Conservation (phyloP, 352 stramenopile species). For the Plasmopara viticola region DNA sequence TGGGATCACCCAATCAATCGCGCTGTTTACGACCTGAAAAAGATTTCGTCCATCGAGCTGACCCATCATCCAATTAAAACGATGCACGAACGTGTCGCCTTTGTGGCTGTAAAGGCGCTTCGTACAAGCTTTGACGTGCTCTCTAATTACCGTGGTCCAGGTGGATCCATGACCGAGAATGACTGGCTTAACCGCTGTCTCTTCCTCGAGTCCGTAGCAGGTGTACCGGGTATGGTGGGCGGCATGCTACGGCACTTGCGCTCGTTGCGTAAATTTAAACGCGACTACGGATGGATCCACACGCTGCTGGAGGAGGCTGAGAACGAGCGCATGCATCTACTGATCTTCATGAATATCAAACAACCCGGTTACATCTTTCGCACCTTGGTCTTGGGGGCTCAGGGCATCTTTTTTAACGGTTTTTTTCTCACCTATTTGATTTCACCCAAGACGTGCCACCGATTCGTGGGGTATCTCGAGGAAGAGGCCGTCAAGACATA, state of each 20-base stretch:
- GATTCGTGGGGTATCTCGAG: constrained; percentile 91
- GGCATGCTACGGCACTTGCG: constrained; percentile 70
- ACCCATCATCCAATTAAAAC: constrained; percentile 33
- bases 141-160: constrained; percentile 41
- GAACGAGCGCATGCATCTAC: constrained; percentile 91
- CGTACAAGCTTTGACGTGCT: constrained; percentile 44
- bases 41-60: constrained; percentile 27
- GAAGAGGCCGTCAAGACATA: constrained; percentile 90
- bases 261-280: constrained; percentile 67
- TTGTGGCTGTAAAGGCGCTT: constrained; percentile 32
- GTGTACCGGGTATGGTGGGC: constrained; percentile 67
- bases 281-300: constrained; percentile 55
- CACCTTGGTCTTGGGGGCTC: constrained; percentile 60
- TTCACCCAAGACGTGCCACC: constrained; percentile 84
- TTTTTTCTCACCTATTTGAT: constrained; percentile 86
- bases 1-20: constrained; percentile 43
- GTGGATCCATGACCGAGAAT: constrained; percentile 43
- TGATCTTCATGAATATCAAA: constrained; percentile 88
- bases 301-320: constrained; percentile 88
- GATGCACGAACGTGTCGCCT: constrained; percentile 34
- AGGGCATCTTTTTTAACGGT: constrained; percentile 80
- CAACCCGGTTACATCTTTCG: constrained; percentile 70
- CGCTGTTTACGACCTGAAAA: constrained; percentile 34
- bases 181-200: constrained; percentile 70
- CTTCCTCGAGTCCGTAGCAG: constrained; percentile 72